Evolutionary conservation across 176 grass and related monocot species (phyloP).

Genomic region (Ensete ventricosum): DNA sequence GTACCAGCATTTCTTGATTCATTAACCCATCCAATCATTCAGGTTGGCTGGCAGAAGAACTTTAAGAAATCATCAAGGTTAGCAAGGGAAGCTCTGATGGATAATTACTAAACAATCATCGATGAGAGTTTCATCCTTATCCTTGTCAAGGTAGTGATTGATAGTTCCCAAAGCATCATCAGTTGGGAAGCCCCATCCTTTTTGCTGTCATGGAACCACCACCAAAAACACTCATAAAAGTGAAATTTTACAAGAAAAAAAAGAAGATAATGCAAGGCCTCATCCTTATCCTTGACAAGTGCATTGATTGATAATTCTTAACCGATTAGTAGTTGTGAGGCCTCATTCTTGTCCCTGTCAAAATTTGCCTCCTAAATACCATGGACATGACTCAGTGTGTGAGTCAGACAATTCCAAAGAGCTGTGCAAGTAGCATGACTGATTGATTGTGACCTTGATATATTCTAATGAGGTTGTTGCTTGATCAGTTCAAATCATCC

Average conservation of each 20-base stretch:
- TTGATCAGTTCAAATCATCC: not conserved
- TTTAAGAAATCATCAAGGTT: not conserved
- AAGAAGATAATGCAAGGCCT: not conserved
- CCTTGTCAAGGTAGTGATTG: not conserved
- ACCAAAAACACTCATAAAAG: not conserved
- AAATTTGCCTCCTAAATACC: not conserved
- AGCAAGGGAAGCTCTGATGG: not conserved
- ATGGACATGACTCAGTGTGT: not conserved
- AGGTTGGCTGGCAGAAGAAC: not conserved
- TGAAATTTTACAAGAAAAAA: not conserved
- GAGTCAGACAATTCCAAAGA: not conserved
- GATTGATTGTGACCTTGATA: conserved; percentile 4
- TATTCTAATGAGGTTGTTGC: not conserved
- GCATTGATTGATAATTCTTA: conserved; percentile 1
- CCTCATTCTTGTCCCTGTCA: conserved; percentile 4
- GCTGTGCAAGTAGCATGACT: not conserved
- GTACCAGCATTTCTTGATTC: not conserved
- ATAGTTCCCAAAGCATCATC: not conserved
- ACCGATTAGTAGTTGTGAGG: conserved; percentile 6
- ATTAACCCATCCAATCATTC: not conserved
- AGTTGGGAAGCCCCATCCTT: not conserved
- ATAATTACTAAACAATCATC: not conserved
- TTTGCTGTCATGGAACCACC: not conserved
- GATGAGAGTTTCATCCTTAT: not conserved
- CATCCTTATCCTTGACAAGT: conserved; percentile 9